Evolutionary conservation across 805 yeast genomes (phyloP), one percentile per base, ranked within the genome.

Genomic region (Blastobotrys parvus): DNA sequence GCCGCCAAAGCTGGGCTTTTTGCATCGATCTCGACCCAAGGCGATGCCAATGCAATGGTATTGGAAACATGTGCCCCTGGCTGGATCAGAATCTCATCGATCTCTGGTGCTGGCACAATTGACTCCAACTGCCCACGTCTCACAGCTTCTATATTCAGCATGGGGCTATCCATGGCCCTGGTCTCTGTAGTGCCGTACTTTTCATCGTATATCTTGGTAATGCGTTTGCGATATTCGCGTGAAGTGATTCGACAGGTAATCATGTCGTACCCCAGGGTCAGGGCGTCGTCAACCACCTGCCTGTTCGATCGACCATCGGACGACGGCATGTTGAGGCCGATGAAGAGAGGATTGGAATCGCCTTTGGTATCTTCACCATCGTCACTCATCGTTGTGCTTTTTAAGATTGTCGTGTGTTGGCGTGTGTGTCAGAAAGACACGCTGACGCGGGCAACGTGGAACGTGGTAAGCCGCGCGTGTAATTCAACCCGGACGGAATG

Each of bases 11-110:
- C 47, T 0, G 61, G 57, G 55, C 78, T 75, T 7, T 63, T 61
- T 23, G 78, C 71, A 49, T 80, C 86, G 33, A 80, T 59, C 52
- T 80, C 86, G n/a, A 79, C 64, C 86, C 87, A 81, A 2, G 82
- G 75, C 0, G 86, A 72, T 2, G 80, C 58, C 23, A 80, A 52
- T 0, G 84, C 86, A 19, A 81, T 70, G 5, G 75, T 59, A 48
- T 61, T 58, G 1, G 53, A 42, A 2, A 68, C 57, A 52, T 73
- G 74, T 0, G 57, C 48, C 0, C 75, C 77, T 0, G 71, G 65
- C 7, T 65, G 55, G 3, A 72, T 52, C 38, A 64, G 66, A 4
- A 72, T 69, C 40, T 74, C 77, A 3, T 58, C 57, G 2, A 62
- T 49, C 3, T 56, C 53, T 1, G 78, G 77, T 11, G 58, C 50